A percentile compares a stretch with the other conserved stretches of the same genome.
phyloP scores from a whole-genome alignment of 2,329 filamentous ascomycete genomes.

The Talaromyces sp. region DNA sequence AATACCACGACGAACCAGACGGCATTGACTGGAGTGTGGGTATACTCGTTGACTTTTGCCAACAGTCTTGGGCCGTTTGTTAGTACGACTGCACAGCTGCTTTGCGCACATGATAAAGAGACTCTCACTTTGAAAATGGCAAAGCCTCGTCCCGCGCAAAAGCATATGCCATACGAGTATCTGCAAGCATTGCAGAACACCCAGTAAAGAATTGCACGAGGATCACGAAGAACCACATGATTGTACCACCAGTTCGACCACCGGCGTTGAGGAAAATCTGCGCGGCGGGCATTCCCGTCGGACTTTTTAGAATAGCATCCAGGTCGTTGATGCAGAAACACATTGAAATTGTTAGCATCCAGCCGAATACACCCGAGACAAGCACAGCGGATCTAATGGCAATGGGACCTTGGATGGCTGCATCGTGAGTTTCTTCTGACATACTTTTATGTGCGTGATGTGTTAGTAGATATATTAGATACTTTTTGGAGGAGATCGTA shows the following conservation, averaged over 20 bases:
- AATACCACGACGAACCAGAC: slow-evolving; percentile 61
- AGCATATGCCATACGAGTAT: slow-evolving; percentile 58
- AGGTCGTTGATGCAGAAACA: slow-evolving; percentile 59
- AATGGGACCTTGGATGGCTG: slow-evolving; percentile 54
- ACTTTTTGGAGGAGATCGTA: slow-evolving; percentile 22
- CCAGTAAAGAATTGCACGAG: slow-evolving; percentile 62
- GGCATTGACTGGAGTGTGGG: slow-evolving; percentile 56
- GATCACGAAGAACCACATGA: slow-evolving; percentile 59
- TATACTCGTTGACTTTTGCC: slow-evolving; percentile 48
- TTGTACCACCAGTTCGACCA: slow-evolving; percentile 50
- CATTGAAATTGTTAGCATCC: slow-evolving; percentile 58
- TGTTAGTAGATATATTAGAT: slow-evolving; percentile 1
- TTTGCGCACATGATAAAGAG: neutral
- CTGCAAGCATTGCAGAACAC: slow-evolving; percentile 59
- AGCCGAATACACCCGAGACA: slow-evolving; percentile 56
- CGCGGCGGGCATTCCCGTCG: slow-evolving; percentile 57
- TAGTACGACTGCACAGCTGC: neutral
- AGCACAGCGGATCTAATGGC: slow-evolving; percentile 57
- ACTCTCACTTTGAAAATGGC: slow-evolving; percentile 51
- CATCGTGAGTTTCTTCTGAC: slow-evolving; percentile 63
- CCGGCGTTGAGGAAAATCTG: slow-evolving; percentile 57
- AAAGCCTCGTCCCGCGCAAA: slow-evolving; percentile 56
- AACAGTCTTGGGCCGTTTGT: slow-evolving; percentile 36
- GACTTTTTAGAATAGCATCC: slow-evolving; percentile 50
- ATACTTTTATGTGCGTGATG: slow-evolving; percentile 43